Conservation (phyloP, 257 asterid species). For the Cinchona pubescens region DNA sequence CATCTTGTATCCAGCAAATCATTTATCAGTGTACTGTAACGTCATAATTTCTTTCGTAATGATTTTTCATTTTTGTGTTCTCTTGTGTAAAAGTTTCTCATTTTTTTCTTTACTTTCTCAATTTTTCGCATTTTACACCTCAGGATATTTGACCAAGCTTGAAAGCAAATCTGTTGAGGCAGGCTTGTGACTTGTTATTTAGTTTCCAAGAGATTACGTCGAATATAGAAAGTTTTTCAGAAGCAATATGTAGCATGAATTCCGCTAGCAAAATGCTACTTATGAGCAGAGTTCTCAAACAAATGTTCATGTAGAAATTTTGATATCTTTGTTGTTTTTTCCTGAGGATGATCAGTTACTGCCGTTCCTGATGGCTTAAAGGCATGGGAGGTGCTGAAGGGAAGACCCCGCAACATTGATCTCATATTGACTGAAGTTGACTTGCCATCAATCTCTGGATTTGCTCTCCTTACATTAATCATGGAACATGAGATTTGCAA, state of each 20-base stretch:
- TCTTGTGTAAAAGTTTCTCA: too few species aligned
- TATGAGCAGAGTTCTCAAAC: neutral
- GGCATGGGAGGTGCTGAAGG: constrained; percentile 90
- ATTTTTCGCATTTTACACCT: too few species aligned
- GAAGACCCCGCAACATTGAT: constrained; percentile 61
- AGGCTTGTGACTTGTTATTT: too few species aligned
- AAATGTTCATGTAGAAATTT: neutral
- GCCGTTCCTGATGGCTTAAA: constrained; percentile 88
- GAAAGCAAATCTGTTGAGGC: too few species aligned
- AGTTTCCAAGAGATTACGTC: too few species aligned
- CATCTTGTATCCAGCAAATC: neutral
- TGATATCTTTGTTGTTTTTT: neutral
- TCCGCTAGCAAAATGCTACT: too few species aligned
- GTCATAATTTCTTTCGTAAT: too few species aligned
- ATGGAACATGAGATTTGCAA: constrained; percentile 94
- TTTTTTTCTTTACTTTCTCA: too few species aligned
- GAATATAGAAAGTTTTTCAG: too few species aligned
- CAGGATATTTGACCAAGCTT: too few species aligned
- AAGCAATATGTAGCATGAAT: too few species aligned
- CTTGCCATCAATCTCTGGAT: constrained; percentile 94
- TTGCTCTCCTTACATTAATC: constrained; percentile 83
- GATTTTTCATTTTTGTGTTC: too few species aligned
- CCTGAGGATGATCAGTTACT: constrained; percentile 50
- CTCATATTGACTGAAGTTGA: constrained; percentile 90
- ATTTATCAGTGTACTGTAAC: neutral